Conservation (phyloP, 768 basidiomycete species). For the Trametes cubensis region DNA sequence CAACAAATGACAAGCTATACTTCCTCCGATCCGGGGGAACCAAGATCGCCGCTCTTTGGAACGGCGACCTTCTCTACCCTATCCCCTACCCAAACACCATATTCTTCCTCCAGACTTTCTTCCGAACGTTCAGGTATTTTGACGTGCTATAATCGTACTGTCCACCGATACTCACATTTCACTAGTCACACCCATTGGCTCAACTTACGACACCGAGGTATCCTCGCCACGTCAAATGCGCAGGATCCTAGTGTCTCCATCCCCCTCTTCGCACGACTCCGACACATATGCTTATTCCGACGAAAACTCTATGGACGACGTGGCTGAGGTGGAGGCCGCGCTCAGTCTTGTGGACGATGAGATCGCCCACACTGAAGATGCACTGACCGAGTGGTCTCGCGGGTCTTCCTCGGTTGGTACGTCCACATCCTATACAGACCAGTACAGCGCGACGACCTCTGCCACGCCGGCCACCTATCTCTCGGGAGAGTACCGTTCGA, state of each 20-base stretch:
- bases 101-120: slow-evolving; percentile 63
- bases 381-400: slow-evolving; percentile 64
- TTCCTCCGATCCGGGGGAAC: slow-evolving; percentile 33
- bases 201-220: slow-evolving; percentile 49
- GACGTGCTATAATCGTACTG: neutral
- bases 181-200: slow-evolving; percentile 49
- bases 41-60: slow-evolving; percentile 66
- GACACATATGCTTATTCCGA: slow-evolving; percentile 66
- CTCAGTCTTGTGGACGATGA: slow-evolving; percentile 70
- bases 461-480: slow-evolving; percentile 38
- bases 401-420: slow-evolving; percentile 35
- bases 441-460: slow-evolving; percentile 27
- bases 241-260: slow-evolving; percentile 58
- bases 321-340: slow-evolving; percentile 65
- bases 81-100: slow-evolving; percentile 53
- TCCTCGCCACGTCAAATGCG: slow-evolving; percentile 53
- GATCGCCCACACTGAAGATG: slow-evolving; percentile 64
- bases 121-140: slow-evolving; percentile 51
- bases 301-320: slow-evolving; percentile 49
- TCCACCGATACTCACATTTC: neutral
- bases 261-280: slow-evolving; percentile 46
- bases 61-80: slow-evolving; percentile 58
- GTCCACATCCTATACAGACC: slow-evolving; percentile 23
- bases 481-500: slow-evolving; percentile 31
- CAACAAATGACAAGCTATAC: slow-evolving; percentile 43